Conservation (phyloP, 1,139 yeast genomes). For the Entelexis sorbosivorans region DNA sequence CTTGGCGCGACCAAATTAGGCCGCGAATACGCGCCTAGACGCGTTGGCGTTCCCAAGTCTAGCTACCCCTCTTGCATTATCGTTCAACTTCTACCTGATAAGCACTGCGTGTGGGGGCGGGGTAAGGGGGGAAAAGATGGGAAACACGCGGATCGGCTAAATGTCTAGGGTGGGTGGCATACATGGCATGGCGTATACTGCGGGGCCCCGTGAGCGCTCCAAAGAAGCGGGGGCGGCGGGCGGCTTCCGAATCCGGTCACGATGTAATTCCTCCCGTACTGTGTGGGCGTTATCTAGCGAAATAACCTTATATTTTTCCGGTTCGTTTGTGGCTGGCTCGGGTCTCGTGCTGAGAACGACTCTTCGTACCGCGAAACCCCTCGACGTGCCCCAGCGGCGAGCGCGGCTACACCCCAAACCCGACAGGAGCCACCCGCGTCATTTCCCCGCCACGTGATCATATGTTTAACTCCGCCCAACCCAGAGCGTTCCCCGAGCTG, state of each 20-base stretch:
- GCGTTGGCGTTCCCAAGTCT: background rate
- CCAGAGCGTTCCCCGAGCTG: slow-evolving; percentile 1
- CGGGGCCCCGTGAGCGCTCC: background rate
- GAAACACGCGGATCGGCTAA: background rate
- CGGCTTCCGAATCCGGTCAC: background rate
- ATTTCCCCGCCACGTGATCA: background rate
- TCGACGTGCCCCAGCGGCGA: background rate
- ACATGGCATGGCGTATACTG: background rate
- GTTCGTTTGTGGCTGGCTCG: too few species aligned
- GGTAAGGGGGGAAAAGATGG: background rate
- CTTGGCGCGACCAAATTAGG: background rate
- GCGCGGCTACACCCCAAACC: background rate
- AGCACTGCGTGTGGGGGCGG: slow-evolving; percentile 8
- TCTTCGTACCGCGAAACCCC: too few species aligned
- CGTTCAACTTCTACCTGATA: background rate
- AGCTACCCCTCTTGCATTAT: slow-evolving; percentile 8
- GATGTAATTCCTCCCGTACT: too few species aligned
- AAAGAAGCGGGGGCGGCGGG: background rate
- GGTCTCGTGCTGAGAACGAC: too few species aligned
- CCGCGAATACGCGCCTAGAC: background rate
- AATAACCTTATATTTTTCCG: too few species aligned
- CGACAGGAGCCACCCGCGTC: slow-evolving; percentile 1
- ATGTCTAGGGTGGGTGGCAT: slow-evolving; percentile 1
- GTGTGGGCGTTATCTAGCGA: too few species aligned
- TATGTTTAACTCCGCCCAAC: background rate